Conservation (phyloP, 2,329 filamentous ascomycete species). For the Fusarium neocosmosporiellum region DNA sequence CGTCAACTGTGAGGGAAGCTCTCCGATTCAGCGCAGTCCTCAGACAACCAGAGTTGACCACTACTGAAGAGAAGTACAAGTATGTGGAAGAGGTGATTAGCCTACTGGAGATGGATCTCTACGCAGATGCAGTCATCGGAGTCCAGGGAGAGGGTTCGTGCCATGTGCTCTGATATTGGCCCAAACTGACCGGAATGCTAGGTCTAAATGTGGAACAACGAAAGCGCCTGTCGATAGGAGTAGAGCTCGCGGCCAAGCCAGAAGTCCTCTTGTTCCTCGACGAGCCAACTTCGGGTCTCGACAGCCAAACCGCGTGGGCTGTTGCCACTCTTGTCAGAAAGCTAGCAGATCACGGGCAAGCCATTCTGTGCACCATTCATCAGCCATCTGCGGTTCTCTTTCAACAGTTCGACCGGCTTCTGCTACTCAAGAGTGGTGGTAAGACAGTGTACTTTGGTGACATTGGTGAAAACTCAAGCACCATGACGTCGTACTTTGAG, state of each 20-base stretch:
- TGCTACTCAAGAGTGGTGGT: constrained; percentile 73
- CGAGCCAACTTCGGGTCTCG: constrained; percentile 68
- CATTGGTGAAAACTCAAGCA: neutral
- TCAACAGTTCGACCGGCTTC: constrained; percentile 67
- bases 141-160: constrained; percentile 61
- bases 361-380: constrained; percentile 65
- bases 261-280: constrained; percentile 68
- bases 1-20: constrained; percentile 79
- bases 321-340: constrained; percentile 69
- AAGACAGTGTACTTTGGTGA: constrained; percentile 73
- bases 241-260: constrained; percentile 63
- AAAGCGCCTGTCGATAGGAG: constrained; percentile 67
- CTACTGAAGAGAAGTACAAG: constrained; percentile 76
- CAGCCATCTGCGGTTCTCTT: constrained; percentile 66
- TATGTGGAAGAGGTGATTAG: constrained; percentile 81
- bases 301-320: constrained; percentile 68
- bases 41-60: constrained; percentile 76
- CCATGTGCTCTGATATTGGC: neutral
- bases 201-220: constrained; percentile 66
- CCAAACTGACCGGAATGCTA: no score
- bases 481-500: neutral
- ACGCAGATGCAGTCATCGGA: constrained; percentile 71
- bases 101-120: constrained; percentile 71
- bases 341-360: constrained; percentile 65
- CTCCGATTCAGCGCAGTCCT: constrained; percentile 83